A percentile compares a stretch with the other conserved stretches of the same genome.
Evolutionary conservation across 306 rosid genomes (phyloP).

Genomic region (Rubus parviflorus): DNA sequence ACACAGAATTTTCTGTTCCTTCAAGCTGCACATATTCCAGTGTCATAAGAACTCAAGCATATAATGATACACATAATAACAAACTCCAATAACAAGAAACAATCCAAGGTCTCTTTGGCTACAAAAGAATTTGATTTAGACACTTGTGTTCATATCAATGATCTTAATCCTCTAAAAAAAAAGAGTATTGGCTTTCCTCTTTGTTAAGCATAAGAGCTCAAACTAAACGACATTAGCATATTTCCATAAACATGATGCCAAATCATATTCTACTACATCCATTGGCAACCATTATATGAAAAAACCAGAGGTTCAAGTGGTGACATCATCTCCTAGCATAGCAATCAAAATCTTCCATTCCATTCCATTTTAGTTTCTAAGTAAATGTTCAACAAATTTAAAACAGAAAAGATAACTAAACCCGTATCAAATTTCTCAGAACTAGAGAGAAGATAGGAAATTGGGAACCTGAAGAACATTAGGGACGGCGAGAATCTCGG

Average conservation of each 20-base stretch:
- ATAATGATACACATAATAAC: not conserved
- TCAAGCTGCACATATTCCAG: conserved; percentile 55
- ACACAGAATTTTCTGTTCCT: conserved; percentile 56
- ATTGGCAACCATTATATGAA: not conserved
- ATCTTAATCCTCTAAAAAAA: not conserved
- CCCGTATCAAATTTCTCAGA: too few relatives aligned
- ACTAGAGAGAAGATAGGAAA: not conserved
- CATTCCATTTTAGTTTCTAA: not conserved
- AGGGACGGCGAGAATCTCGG: conserved; percentile 86
- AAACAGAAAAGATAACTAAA: not conserved
- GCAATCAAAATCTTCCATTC: not conserved
- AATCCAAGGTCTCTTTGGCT: not conserved
- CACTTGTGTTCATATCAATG: not conserved
- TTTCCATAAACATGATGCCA: too few relatives aligned
- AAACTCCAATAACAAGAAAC: not conserved
- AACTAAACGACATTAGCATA: too few relatives aligned
- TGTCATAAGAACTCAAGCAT: conserved; percentile 17
- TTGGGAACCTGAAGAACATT: conserved; percentile 57
- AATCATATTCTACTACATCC: not conserved
- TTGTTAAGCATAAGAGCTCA: too few relatives aligned
- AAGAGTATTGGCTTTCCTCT: too few relatives aligned
- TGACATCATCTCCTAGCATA: not conserved
- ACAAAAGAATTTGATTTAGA: not conserved
- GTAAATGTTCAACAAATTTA: not conserved
- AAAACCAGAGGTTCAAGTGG: not conserved